Evolutionary conservation across 176 grass and related monocot species (phyloP), one percentile per base, ranked within the genome.

Genomic region (Oryza rufipogon): DNA sequence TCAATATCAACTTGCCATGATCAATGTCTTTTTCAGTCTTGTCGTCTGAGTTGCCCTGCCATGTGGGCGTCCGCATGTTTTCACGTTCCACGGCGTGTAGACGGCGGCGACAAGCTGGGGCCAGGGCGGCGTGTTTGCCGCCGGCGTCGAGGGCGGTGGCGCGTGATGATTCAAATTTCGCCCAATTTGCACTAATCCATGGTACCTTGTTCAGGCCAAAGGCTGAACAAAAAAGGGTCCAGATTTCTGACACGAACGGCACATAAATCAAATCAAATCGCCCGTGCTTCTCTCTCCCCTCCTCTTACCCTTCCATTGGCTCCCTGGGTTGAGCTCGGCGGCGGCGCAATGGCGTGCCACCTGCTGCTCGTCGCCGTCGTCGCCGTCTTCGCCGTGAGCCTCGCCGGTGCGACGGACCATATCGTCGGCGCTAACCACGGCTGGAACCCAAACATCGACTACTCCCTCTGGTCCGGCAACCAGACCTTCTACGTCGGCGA

Each of bases 371-470:
- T 73, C 36, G 81, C 77, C 23, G 64, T 84, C 34, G 28, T 74
- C 48, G 54, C 79, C 11, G 79, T 42, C 36, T 68, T 68, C 36
- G 66, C 64, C 4, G 17, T 56, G 19, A 68, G 65, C 9, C 82
- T 61, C 42, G 22, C 75, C 67, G 73, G 76, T 49, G 93, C 85
- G 64, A 92, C 96, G 13, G 93, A 98, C 86, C 96, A 98, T 89
- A 95, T 94, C 82, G 93, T 98, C 48, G 92, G 93, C 36, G 91
- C 49, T 58, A 81, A 94, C 86, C 93, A 71, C 82, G 93, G 92
- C 30, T 98, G 96, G 93, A 98, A 98, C 87, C 93, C 96, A 66
- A 93, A 95, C 96, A 90, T 98, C 91, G 87, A 92, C 87, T 98
- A 91, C 89, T 83, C 86, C 2, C 77, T 86, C 69, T 98, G 91